phyloP scores from a whole-genome alignment of 1,284 basidiomycete species.

The Kwoniella shivajii region DNA sequence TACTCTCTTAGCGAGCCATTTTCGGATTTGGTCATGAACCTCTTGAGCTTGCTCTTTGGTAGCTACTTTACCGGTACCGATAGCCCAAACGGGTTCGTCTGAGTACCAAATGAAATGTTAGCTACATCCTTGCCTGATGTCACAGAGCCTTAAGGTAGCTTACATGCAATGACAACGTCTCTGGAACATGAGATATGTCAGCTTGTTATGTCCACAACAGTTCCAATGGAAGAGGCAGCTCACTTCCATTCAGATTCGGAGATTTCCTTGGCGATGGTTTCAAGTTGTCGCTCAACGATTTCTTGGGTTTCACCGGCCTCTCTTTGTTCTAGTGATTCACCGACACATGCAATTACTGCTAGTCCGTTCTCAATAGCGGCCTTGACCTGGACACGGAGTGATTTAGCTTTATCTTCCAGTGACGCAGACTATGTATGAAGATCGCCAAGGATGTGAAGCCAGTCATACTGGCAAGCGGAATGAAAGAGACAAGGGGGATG shows the following conservation, averaged over 20 bases:
- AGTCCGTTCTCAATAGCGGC: constrained; percentile 74
- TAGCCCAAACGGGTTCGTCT: constrained; percentile 96
- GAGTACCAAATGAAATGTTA: background rate
- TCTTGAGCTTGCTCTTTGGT: constrained; percentile 82
- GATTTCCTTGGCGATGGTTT: constrained; percentile 69
- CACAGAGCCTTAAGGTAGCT: background rate
- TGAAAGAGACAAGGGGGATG: too few species aligned
- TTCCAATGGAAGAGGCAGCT: too few species aligned
- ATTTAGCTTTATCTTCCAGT: background rate
- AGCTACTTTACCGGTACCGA: constrained; percentile 96
- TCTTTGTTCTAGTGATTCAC: constrained; percentile 89
- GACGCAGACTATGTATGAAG: background rate
- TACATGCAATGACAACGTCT: constrained; percentile 85
- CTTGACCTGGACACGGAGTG: constrained; percentile 57
- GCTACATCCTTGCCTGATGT: background rate
- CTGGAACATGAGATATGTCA: constrained; percentile 51
- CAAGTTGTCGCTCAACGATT: constrained; percentile 81
- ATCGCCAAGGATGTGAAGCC: too few species aligned
- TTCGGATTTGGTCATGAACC: constrained; percentile 80
- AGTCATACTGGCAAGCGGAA: too few species aligned
- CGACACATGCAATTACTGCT: constrained; percentile 92
- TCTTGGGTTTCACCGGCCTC: constrained; percentile 76
- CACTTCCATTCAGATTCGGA: constrained; percentile 78
- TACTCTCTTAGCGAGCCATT: constrained; percentile 70
- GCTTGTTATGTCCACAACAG: background rate